Evolutionary conservation across 2,329 filamentous ascomycete genomes (phyloP).

Genomic region (Aspergillus niger): DNA sequence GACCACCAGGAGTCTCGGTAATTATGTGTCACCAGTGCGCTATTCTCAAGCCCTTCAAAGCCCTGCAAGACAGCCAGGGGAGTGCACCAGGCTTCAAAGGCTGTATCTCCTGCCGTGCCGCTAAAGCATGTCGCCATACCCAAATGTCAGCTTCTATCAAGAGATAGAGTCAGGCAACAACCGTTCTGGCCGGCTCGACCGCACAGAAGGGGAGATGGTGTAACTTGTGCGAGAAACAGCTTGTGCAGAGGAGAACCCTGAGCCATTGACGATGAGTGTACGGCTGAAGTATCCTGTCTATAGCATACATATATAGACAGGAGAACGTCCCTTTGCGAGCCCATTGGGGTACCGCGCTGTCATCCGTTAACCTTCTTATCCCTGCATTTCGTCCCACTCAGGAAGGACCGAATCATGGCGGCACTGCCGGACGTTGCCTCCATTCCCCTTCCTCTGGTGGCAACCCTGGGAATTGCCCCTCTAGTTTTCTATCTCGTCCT

Average conservation of each 20-base stretch:
- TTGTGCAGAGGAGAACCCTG: not conserved
- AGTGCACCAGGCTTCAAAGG: not conserved
- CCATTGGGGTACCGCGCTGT: not conserved
- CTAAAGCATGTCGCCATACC: constrained; percentile 3
- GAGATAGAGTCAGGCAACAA: not conserved
- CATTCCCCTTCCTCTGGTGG: constrained; percentile 10
- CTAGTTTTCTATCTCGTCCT: constrained; percentile 10
- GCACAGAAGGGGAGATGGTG: not conserved
- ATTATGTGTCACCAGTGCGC: constrained; percentile 3
- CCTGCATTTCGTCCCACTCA: not conserved
- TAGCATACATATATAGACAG: constrained; percentile 8
- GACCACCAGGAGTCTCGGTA: not conserved
- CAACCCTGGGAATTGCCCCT: constrained; percentile 11
- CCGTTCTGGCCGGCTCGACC: not conserved
- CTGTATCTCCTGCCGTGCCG: not conserved
- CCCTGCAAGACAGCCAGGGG: constrained; percentile 3
- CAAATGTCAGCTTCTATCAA: not conserved
- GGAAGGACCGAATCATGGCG: constrained; percentile 6
- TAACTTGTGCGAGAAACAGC: not conserved
- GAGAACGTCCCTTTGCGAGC: not conserved
- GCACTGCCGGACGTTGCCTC: constrained; percentile 6
- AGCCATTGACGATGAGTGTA: not conserved
- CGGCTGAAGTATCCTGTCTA: not conserved
- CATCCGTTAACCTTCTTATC: not conserved
- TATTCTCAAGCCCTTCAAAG: not conserved